These are phyloP conservation scores for Flagelloscypha sp. DNA, from an alignment of 768 basidiomycete genomes.

Conservation along the genomic window DNA sequence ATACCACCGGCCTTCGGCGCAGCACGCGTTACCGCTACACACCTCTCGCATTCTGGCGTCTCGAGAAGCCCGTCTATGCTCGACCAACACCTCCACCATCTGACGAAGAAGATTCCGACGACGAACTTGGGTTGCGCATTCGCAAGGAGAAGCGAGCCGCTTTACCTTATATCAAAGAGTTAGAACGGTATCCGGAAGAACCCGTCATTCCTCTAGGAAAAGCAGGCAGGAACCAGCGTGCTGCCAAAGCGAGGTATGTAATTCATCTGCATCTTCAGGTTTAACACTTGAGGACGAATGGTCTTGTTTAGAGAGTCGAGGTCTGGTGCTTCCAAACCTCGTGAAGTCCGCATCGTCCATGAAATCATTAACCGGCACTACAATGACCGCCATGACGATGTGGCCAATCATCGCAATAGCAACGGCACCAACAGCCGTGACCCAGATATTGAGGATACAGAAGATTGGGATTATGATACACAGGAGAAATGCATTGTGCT, in stretches of 20 bases:
- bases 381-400: too few relatives aligned
- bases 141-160: constrained; percentile 24
- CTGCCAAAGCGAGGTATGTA: constrained; percentile 25
- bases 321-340: too few relatives aligned
- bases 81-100: constrained; percentile 51
- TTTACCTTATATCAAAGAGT: constrained; percentile 49
- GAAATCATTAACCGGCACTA: too few relatives aligned
- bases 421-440: constrained; percentile 26
- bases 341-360: too few relatives aligned
- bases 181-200: constrained; percentile 47
- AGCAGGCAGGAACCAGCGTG: constrained; percentile 14
- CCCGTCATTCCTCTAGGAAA: constrained; percentile 39
- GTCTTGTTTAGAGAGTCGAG: too few relatives aligned
- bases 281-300: too few relatives aligned
- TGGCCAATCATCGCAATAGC: too few relatives aligned
- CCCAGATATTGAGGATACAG: too few relatives aligned
- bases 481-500: constrained; percentile 55
- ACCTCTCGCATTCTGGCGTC: constrained; percentile 91
- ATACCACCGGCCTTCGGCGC: constrained; percentile 53
- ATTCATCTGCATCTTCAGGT: too few relatives aligned
- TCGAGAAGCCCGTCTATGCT: constrained; percentile 81
- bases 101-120: constrained; percentile 59
- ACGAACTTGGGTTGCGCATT: constrained; percentile 38
- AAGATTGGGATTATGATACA: constrained; percentile 85
- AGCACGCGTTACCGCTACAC: constrained; percentile 58